Base-by-base conservation (phyloP, 176 grass and related monocot genomes). In the Carex myosuroides region DNA sequence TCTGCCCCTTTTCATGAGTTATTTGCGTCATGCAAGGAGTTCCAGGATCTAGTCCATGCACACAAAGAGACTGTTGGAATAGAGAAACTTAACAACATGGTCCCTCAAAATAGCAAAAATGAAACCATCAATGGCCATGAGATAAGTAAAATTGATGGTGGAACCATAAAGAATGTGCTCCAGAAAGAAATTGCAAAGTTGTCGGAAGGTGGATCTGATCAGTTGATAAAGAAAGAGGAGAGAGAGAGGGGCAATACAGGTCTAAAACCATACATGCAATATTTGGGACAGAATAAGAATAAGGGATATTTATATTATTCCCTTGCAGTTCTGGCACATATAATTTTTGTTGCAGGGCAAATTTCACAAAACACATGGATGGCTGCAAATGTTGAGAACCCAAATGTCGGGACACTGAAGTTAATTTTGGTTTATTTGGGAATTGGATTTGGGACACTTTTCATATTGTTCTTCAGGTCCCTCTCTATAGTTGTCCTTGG, bases 291-390 rank as follows among this genome's bases (percentile, higher is more conserved):
- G 80, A 92, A 89, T 18, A 98, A 98, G 80, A 92, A 89, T 18
- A 99, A 95, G 80, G 96, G 96, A 42, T 93, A 90, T 58, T 22
- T 99, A 5, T 95, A 93, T 78, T 69, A 42, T 69, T 93, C 61
- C 59, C 13, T 99, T 12, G 32, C 35, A 55, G 70, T 64, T 69
- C 81, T 95, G 32, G 86, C 73, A 69, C 93, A 93, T 42, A 50
- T 92, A 61, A 50, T 92, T 76, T 95, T 99, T 81, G 3, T 89
- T 83, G n/a, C 63, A 65, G 96, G 88, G 10, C 96, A 99, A 90
- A 89, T 99, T 89, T 99, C 91, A 56, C 96, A 95, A 72, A 98
- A 95, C 71, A 88, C 93, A 68, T 99, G 96, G 96, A 92, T 99
- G 91, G 93, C 96, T 68, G 88, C 96, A 44, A 93, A 95, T 85